phyloP scores from a whole-genome alignment of 2,329 filamentous ascomycete genomes.

The Trichoderma lentiforme region DNA sequence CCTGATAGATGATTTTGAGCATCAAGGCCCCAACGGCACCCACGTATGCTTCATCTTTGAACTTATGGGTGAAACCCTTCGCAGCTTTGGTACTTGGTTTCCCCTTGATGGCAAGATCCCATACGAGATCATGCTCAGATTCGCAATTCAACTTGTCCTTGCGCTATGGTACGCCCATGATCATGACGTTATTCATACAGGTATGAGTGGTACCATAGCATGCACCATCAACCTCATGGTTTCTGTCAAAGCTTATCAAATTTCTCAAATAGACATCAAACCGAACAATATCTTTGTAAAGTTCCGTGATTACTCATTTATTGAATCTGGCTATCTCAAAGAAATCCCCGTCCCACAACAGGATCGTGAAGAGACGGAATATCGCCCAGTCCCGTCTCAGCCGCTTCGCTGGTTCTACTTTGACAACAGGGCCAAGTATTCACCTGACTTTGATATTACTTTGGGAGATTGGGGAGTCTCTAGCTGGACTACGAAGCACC shows the following conservation, averaged over 20 bases:
- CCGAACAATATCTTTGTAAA: constrained; percentile 5
- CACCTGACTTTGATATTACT: neutral
- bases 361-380: neutral
- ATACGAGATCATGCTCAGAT: neutral
- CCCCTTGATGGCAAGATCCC: neutral
- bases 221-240: neutral
- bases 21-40: neutral
- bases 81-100: neutral
- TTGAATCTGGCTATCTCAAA: neutral
- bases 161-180: neutral
- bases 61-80: neutral
- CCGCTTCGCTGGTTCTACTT: neutral
- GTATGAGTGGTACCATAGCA: neutral
- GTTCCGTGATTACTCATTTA: neutral
- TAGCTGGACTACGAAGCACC: neutral
- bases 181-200: neutral
- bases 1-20: neutral
- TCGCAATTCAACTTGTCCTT: neutral
- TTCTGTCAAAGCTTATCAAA: neutral
- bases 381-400: neutral
- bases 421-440: neutral
- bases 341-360: neutral
- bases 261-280: neutral
- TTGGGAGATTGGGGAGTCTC: neutral
- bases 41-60: constrained; percentile 1